A percentile compares a stretch with the other conserved stretches of the same genome.
Evolutionary conservation across 2,329 filamentous ascomycete species (phyloP).

Genomic region (Penicillium sp.): DNA sequence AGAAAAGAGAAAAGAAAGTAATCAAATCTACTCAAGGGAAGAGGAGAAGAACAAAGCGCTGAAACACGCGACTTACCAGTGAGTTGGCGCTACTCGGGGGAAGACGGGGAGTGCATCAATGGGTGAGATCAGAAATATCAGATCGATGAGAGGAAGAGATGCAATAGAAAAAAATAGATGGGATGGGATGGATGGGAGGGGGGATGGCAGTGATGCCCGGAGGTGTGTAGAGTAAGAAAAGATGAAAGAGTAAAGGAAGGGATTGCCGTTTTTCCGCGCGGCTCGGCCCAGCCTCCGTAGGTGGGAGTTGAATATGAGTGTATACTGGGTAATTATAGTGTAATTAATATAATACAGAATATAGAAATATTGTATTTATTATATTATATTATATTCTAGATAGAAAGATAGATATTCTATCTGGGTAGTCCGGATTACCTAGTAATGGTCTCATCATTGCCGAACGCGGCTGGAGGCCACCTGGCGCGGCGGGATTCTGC

Average conservation of each 20-base stretch:
- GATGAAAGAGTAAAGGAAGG: slow-evolving; percentile 1
- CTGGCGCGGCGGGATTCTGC: too few species aligned
- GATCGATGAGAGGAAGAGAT: background rate
- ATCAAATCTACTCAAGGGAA: background rate
- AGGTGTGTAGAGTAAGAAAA: background rate
- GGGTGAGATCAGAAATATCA: background rate
- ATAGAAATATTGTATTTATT: background rate
- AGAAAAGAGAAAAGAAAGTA: background rate
- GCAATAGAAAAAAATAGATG: slow-evolving; percentile 4
- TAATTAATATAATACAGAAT: background rate
- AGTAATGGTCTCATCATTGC: too few species aligned
- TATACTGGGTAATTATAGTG: background rate
- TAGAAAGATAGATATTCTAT: too few species aligned
- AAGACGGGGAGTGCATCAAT: slow-evolving; percentile 1
- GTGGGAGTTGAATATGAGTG: too few species aligned
- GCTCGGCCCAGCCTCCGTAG: background rate
- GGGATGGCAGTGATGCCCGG: background rate
- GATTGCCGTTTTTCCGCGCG: slow-evolving; percentile 8
- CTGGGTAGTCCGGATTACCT: too few species aligned
- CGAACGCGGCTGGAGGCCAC: too few species aligned
- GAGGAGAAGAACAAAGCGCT: background rate
- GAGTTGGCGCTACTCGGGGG: background rate
- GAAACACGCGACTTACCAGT: background rate
- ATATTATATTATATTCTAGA: background rate
- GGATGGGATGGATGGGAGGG: slow-evolving; percentile 2